Evolutionary conservation across 1,284 basidiomycete species (phyloP).

Genomic region (Cryptococcus jaspeensis): DNA sequence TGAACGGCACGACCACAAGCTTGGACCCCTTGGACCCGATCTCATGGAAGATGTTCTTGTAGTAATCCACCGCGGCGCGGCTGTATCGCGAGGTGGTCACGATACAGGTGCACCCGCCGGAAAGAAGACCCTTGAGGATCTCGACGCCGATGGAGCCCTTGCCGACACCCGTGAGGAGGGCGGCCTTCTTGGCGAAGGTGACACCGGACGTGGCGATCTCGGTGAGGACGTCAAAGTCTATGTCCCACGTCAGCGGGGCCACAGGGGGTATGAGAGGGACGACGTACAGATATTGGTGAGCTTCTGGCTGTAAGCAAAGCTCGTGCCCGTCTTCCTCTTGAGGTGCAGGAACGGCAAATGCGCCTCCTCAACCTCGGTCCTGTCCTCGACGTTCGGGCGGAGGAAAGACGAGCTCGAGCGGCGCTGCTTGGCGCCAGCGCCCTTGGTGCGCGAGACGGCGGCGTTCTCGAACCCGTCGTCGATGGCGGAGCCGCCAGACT

Average conservation of each 20-base stretch:
- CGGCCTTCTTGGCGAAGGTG: constrained; percentile 98
- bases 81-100: constrained; percentile 96
- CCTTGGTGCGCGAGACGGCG: constrained; percentile 37
- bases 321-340: constrained; percentile 93
- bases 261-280: not conserved
- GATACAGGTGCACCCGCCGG: constrained; percentile 93
- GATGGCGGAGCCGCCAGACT: constrained; percentile 51
- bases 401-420: constrained; percentile 93
- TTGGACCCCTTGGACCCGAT: constrained; percentile 92
- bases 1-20: constrained; percentile 96
- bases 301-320: constrained; percentile 96
- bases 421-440: constrained; percentile 54
- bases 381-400: constrained; percentile 72
- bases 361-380: constrained; percentile 75
- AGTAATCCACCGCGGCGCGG: constrained; percentile 93
- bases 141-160: constrained; percentile 97
- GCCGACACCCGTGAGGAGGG: constrained; percentile 93
- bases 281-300: constrained; percentile 73
- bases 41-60: constrained; percentile 96
- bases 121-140: constrained; percentile 91
- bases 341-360: constrained; percentile 92
- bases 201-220: constrained; percentile 98
- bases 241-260: not conserved
- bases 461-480: constrained; percentile 24
- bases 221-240: constrained; percentile 85